phyloP scores from a whole-genome alignment of 768 basidiomycete species.

The Boletus pseudo-olivaceus region DNA sequence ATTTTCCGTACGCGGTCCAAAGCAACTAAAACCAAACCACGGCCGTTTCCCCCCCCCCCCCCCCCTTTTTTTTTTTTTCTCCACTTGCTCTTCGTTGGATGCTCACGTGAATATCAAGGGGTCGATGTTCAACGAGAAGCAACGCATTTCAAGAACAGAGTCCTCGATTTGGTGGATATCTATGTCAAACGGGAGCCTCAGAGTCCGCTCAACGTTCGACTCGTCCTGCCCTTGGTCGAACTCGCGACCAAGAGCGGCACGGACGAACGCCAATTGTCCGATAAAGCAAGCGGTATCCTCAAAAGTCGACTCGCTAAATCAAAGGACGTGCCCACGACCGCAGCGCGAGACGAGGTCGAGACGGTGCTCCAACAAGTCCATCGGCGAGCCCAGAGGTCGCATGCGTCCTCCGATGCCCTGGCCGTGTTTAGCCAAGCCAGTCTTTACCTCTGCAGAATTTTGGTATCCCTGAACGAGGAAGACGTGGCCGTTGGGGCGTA shows the following conservation, averaged over 20 bases:
- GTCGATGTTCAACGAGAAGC: conserved; percentile 80
- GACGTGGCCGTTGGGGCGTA: conserved; percentile 53
- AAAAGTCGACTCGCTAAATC: conserved; percentile 68
- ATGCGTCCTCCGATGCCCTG: conserved; percentile 59
- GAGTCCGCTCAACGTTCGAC: conserved; percentile 62
- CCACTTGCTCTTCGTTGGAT: neutral
- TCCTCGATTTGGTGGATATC: conserved; percentile 90
- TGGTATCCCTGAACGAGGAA: conserved; percentile 37
- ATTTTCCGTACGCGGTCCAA: too few species aligned
- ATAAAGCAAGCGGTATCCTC: conserved; percentile 82
- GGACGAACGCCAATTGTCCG: conserved; percentile 85
- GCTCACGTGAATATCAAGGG: conserved; percentile 33
- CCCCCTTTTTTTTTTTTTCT: neutral
- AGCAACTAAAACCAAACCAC: too few species aligned
- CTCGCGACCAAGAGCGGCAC: conserved; percentile 61
- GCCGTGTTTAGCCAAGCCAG: conserved; percentile 64
- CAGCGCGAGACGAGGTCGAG: conserved; percentile 31
- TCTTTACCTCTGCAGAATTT: conserved; percentile 61
- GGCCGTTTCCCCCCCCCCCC: too few species aligned
- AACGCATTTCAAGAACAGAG: conserved; percentile 93
- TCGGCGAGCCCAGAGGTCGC: conserved; percentile 61
- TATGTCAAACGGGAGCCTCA: conserved; percentile 75
- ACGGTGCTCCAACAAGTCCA: conserved; percentile 64
- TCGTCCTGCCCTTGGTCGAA: conserved; percentile 75
- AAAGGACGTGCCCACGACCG: conserved; percentile 57